phyloP scores from a whole-genome alignment of 495 filamentous ascomycete species.

The Penicillium bialowiezense region DNA sequence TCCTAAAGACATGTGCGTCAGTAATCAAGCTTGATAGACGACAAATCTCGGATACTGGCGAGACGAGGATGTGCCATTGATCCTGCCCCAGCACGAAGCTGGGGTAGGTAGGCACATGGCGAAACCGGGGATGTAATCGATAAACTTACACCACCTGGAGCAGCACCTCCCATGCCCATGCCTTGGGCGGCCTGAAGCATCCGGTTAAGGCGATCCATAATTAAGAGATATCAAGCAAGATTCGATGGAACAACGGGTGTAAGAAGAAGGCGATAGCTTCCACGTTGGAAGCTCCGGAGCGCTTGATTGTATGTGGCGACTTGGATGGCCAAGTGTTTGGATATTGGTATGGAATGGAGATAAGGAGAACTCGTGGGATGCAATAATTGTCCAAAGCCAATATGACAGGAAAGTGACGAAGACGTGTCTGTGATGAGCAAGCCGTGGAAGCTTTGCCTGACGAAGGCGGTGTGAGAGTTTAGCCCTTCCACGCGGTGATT shows the following conservation, averaged over 20 bases:
- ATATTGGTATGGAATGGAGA: neutral
- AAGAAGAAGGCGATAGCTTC: conserved; percentile 33
- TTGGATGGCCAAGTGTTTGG: neutral
- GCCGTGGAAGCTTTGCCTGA: conserved; percentile 26
- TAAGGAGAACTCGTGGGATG: neutral
- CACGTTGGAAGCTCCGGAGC: conserved; percentile 36
- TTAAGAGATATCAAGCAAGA: conserved; percentile 18
- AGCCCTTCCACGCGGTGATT: conserved; percentile 24
- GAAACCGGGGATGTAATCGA: conserved; percentile 3
- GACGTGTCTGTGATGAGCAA: conserved; percentile 10
- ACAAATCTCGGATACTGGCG: neutral
- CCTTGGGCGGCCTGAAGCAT: conserved; percentile 77
- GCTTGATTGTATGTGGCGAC: conserved; percentile 3
- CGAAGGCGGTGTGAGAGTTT: conserved; percentile 26
- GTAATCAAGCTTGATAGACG: neutral
- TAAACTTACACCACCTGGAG: conserved; percentile 72
- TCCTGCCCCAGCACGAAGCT: conserved; percentile 5
- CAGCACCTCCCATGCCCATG: conserved; percentile 68
- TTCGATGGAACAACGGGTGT: conserved; percentile 16
- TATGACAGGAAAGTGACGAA: conserved; percentile 8
- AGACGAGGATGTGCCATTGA: neutral
- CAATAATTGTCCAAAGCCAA: neutral
- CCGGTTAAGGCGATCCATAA: conserved; percentile 83
- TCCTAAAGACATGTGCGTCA: conserved; percentile 53
- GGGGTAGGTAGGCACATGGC: conserved; percentile 1